Percentiles rank a stretch among this genome's conserved stretches.
Conservation (phyloP, 768 basidiomycete species). For the Boletales sp. region DNA sequence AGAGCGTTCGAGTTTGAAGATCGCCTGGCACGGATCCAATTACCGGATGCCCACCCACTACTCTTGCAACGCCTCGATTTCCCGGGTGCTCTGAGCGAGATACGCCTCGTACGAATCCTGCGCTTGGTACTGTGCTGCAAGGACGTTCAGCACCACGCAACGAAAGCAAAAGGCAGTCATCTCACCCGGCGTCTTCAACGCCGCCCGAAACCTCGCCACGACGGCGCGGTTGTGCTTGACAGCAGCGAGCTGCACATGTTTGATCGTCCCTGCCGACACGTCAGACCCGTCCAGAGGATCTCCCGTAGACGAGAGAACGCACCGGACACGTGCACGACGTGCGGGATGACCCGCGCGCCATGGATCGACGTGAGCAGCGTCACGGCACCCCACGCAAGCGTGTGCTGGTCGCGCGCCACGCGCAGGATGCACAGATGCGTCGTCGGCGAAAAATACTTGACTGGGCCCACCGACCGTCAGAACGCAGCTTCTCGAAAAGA, state of each 20-base stretch:
- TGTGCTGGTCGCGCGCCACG: slow-evolving; percentile 77
- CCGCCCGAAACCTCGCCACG: slow-evolving; percentile 61
- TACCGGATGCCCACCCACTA: no score
- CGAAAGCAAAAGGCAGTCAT: background rate
- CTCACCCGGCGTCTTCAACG: slow-evolving; percentile 51
- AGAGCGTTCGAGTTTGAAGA: no score
- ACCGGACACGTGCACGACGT: slow-evolving; percentile 83
- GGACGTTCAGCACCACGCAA: background rate
- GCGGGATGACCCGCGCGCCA: slow-evolving; percentile 58
- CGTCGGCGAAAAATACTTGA: slow-evolving; percentile 84
- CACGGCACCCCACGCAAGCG: slow-evolving; percentile 74
- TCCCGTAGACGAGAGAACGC: slow-evolving; percentile 15
- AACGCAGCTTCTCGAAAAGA: background rate
- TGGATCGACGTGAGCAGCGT: slow-evolving; percentile 67
- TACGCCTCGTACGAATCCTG: slow-evolving; percentile 60
- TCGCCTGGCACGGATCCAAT: no score
- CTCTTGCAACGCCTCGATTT: slow-evolving; percentile 67
- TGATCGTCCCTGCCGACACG: slow-evolving; percentile 69
- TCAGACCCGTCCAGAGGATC: background rate
- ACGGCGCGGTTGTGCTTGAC: slow-evolving; percentile 70
- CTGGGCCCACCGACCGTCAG: slow-evolving; percentile 38
- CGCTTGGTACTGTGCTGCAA: slow-evolving; percentile 42
- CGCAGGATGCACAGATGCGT: slow-evolving; percentile 85
- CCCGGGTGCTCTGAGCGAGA: slow-evolving; percentile 51
- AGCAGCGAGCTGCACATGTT: slow-evolving; percentile 76